These are phyloP conservation scores for Taxillus chinensis DNA, from an alignment of 164 flowering plant species.

Conservation along the genomic window DNA sequence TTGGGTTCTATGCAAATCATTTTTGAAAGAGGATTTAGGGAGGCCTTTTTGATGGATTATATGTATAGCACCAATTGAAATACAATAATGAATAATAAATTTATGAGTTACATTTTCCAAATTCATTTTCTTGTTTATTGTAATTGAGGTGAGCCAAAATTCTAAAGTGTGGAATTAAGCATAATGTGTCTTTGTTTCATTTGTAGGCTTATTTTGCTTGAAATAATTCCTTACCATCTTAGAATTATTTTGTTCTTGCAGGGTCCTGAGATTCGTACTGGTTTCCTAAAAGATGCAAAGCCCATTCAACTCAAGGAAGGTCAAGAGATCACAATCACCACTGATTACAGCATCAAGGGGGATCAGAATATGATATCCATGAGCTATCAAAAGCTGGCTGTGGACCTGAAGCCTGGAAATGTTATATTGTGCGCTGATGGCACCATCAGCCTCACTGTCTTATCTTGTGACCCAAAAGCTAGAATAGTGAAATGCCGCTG, in stretches of 20 bases:
- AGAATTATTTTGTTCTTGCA: constrained; percentile 15
- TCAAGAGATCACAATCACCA: constrained; percentile 58
- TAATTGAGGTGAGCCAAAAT: too few relatives aligned
- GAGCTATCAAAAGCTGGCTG: constrained; percentile 77
- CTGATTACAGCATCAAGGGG: constrained; percentile 70
- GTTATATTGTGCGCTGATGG: constrained; percentile 77
- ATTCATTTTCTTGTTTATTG: too few relatives aligned
- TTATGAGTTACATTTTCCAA: too few relatives aligned
- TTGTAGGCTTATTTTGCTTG: too few relatives aligned
- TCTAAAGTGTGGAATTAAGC: too few relatives aligned
- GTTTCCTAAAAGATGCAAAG: constrained; percentile 65
- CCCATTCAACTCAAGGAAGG: constrained; percentile 79
- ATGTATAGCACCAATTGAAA: too few relatives aligned
- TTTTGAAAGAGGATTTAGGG: too few relatives aligned
- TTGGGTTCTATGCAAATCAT: too few relatives aligned
- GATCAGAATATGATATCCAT: constrained; percentile 50
- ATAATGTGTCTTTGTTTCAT: too few relatives aligned
- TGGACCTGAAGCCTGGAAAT: constrained; percentile 73
- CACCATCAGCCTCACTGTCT: constrained; percentile 55
- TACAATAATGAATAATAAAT: too few relatives aligned
- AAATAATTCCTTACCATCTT: too few relatives aligned
- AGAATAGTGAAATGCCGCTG: constrained; percentile 80
- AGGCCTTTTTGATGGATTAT: too few relatives aligned
- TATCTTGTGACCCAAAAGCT: constrained; percentile 53
- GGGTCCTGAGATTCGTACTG: constrained; percentile 93